Base-by-base conservation (phyloP, 495 filamentous ascomycete species). In the Trichoderma erinaceum region DNA sequence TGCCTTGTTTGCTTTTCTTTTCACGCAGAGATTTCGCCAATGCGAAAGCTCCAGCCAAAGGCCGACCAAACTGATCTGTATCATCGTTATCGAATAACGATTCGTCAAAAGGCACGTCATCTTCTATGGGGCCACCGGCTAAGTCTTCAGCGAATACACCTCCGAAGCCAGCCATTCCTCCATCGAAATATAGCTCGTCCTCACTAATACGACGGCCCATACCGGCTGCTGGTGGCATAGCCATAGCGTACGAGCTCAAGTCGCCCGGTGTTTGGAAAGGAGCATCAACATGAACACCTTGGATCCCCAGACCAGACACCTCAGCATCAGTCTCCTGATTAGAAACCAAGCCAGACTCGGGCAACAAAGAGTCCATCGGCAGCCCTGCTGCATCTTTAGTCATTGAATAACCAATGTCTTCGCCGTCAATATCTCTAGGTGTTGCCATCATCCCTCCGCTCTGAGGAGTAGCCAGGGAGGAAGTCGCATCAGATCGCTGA, bases 101-200 rank as follows among this genome's bases (percentile, higher is more conserved):
- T 72, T 93, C 90, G 70, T 93, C 90, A 71, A 93, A 92, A 18
- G 80, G 76, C 8, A 79, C 78, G 48, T 86, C 84, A 32, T 32
- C 27, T 8, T 32, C 27, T 8, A 29, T 12, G 15, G 65, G 65
- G 4, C n/a, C 13, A 18, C 43, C 27, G 4, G 65, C 65, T 3
- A 66, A 44, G 35, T 78, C 80, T 12, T 84, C 81, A 1, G 73
- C 71, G 64, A 84, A 84, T 63, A 81, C 74, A 3, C 78, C 69
- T 67, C 84, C 87, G 71, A 90, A 89, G 7, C 82, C 78, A 2
- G 77, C 78, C 58, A 92, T 80, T 3, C 91, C 92, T 70, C 92
- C 90, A 67, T 93, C 88, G 69, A 90, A 95, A 72, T 95, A 95
- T 52, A 95, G 76, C 68, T 94, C 91, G 71, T 94, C 91, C 41